Evolutionary conservation across 371 early-diverging fungal genomes (phyloP).

Genomic region (Lichtheimia corymbifera): DNA sequence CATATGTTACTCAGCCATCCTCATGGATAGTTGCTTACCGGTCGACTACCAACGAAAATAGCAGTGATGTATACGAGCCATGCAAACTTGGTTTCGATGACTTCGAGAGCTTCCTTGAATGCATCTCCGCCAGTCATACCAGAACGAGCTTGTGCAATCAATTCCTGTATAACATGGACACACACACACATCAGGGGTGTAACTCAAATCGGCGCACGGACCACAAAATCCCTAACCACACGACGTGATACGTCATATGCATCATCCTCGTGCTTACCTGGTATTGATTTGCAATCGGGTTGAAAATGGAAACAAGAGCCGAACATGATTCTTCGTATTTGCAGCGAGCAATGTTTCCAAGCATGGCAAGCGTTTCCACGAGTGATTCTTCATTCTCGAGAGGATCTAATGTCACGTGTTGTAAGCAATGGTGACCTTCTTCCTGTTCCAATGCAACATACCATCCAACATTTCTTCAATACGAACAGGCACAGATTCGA

Average conservation of each 20-base stretch:
- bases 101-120: slow-evolving; percentile 47
- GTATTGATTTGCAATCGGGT: slow-evolving; percentile 69
- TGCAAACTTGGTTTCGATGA: slow-evolving; percentile 71
- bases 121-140: slow-evolving; percentile 33
- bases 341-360: slow-evolving; percentile 76
- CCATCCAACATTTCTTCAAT: slow-evolving; percentile 69
- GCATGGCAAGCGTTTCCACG: slow-evolving; percentile 68
- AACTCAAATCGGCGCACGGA: background rate
- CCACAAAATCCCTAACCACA: background rate
- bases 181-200: background rate
- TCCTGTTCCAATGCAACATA: slow-evolving; percentile 13
- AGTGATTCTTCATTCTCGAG: slow-evolving; percentile 77
- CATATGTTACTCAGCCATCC: background rate
- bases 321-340: slow-evolving; percentile 68
- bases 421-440: background rate
- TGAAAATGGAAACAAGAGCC: slow-evolving; percentile 58
- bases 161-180: slow-evolving; percentile 19
- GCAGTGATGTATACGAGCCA: slow-evolving; percentile 85
- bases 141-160: slow-evolving; percentile 33
- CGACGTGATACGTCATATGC: background rate
- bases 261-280: slow-evolving; percentile 36
- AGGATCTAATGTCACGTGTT: slow-evolving; percentile 47
- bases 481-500: slow-evolving; percentile 58
- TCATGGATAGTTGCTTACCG: slow-evolving; percentile 40
- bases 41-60: slow-evolving; percentile 64